phyloP scores from a whole-genome alignment of 2,329 filamentous ascomycete species.

The Sclerotinia glacialis region DNA sequence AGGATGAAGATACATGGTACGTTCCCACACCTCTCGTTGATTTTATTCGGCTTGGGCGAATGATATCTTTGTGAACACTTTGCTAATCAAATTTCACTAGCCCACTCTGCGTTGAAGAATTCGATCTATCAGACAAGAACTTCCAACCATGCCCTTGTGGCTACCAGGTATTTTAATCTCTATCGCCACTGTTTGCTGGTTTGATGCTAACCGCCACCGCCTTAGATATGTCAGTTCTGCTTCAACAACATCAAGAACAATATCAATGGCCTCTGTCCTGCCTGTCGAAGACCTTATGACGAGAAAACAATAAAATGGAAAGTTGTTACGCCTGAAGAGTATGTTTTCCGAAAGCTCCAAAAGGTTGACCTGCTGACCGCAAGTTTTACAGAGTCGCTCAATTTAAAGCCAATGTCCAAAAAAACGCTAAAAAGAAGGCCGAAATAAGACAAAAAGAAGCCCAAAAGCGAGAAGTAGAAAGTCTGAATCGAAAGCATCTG shows the following conservation, averaged over 20 bases:
- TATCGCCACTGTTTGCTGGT: neutral
- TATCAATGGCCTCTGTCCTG: constrained; percentile 96
- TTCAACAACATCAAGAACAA: constrained; percentile 99
- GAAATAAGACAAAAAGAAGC: constrained; percentile 87
- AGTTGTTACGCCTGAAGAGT: constrained; percentile 93
- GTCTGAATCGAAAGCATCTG: constrained; percentile 91
- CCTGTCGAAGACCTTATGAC: constrained; percentile 91
- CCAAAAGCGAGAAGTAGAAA: constrained; percentile 94
- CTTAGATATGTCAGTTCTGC: constrained; percentile 96
- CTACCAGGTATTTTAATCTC: constrained; percentile 72
- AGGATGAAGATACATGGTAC: constrained; percentile 69
- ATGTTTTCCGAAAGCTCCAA: constrained; percentile 43
- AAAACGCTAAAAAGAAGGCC: constrained; percentile 90
- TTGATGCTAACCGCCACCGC: constrained; percentile 20
- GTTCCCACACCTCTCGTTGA: constrained; percentile 32
- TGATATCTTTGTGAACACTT: constrained; percentile 8
- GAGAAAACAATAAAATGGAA: constrained; percentile 98
- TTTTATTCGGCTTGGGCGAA: neutral
- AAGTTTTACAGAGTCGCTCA: constrained; percentile 59
- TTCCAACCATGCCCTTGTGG: constrained; percentile 96
- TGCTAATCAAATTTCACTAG: constrained; percentile 49
- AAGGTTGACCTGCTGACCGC: constrained; percentile 23
- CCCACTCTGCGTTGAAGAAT: constrained; percentile 97
- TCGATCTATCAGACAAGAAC: constrained; percentile 95
- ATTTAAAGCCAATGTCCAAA: constrained; percentile 75